phyloP scores from a whole-genome alignment of 2,329 filamentous ascomycete genomes.

The Myriosclerotinia curreyana region DNA sequence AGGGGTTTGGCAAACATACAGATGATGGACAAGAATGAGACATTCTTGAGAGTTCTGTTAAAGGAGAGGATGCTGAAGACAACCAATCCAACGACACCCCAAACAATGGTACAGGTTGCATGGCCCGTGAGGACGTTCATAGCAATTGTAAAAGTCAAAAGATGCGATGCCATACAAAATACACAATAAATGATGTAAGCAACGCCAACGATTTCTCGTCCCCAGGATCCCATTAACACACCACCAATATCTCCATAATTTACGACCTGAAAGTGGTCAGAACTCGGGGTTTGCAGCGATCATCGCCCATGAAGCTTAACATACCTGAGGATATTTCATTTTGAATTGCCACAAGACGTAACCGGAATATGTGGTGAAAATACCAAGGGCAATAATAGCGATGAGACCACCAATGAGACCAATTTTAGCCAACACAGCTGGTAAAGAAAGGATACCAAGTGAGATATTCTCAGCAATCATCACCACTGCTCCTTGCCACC shows the following conservation, averaged over 20 bases:
- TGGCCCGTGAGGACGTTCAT: conserved; percentile 56
- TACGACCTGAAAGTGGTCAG: conserved; percentile 1
- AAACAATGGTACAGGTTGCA: conserved; percentile 54
- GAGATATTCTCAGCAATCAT: conserved; percentile 26
- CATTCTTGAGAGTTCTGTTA: conserved; percentile 54
- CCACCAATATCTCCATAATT: conserved; percentile 58
- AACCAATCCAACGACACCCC: conserved; percentile 49
- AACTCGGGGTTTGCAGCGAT: not conserved
- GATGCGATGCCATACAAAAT: conserved; percentile 59
- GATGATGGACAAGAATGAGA: conserved; percentile 52
- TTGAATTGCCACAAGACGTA: conserved; percentile 60
- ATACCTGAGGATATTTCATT: conserved; percentile 49
- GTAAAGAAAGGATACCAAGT: conserved; percentile 25
- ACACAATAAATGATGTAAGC: conserved; percentile 54
- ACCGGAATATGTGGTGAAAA: conserved; percentile 58
- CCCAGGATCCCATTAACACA: conserved; percentile 46
- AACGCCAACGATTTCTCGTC: conserved; percentile 49
- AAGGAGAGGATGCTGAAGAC: conserved; percentile 52
- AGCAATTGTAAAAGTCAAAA: conserved; percentile 57
- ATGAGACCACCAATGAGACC: conserved; percentile 41
- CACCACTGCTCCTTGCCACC: conserved; percentile 22
- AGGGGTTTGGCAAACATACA: conserved; percentile 40
- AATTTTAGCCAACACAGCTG: conserved; percentile 21
- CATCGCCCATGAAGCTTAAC: conserved; percentile 20
- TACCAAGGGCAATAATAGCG: conserved; percentile 51